A percentile compares a stretch with the other conserved stretches of the same genome.
phyloP scores from a whole-genome alignment of 2,329 filamentous ascomycete genomes.

The Thelonectria rubi region DNA sequence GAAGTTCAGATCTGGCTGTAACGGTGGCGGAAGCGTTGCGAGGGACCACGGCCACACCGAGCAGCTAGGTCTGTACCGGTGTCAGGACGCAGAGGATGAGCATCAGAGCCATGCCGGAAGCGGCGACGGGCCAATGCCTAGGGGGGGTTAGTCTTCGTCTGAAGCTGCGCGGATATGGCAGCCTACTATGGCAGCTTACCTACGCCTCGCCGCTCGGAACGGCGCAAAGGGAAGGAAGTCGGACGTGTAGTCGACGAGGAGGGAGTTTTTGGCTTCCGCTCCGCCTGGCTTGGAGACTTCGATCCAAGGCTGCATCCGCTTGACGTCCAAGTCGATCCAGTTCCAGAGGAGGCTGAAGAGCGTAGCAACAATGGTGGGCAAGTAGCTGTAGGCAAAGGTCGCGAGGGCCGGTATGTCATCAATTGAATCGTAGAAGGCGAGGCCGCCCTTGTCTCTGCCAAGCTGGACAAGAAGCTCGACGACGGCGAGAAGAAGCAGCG shows the following conservation, averaged over 20 bases:
- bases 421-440: not conserved
- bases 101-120: not conserved
- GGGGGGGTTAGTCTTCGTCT: not conserved
- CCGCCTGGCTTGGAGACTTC: not conserved
- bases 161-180: no score
- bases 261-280: not conserved
- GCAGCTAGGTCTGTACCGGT: not conserved
- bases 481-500: not conserved
- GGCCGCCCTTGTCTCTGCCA: not conserved
- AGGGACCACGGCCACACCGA: not conserved
- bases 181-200: not conserved
- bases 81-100: slow-evolving; percentile 13
- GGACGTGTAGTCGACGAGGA: not conserved
- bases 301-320: slow-evolving; percentile 4
- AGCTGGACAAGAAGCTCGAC: not conserved
- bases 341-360: not conserved
- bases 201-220: not conserved
- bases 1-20: not conserved
- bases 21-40: not conserved
- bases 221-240: not conserved
- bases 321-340: slow-evolving; percentile 6
- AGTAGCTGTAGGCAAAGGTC: not conserved
- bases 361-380: not conserved
- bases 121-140: slow-evolving; percentile 1
- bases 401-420: not conserved